Base-by-base conservation (phyloP, 208 protist genomes). In the Acanthamoeba castellanii region DNA sequence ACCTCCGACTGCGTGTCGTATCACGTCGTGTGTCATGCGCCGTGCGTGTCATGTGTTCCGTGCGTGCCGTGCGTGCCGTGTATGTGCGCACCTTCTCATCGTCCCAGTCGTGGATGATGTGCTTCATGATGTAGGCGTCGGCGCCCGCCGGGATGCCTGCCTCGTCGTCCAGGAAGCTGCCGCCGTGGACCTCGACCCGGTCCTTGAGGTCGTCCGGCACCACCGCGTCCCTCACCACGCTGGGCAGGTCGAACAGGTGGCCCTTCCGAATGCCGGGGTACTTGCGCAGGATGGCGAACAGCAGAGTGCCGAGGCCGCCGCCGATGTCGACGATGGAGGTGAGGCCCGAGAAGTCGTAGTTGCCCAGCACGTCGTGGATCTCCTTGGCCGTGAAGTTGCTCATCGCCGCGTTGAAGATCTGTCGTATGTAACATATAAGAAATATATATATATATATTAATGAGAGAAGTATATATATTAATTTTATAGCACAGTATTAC, bases 101-200 rank as follows among this genome's bases (percentile, higher is more conserved):
- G 70, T 78, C 70, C 70, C 70, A 78, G 22, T 78, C 70, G 37
- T 78, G 70, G 70, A 78, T 78, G 70, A 78, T 42, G 32, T 78
- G 70, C 70, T 78, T 78, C 70, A 78, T 78, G 16, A 78, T 78
- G 70, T 78, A 78, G 34, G 37, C 70, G 22, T 78, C 70, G 37
- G 70, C 70, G 70, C 70, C 70, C 0, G 70, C 70, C n/a, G 70
- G 70, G 30, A 78, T 78, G 70, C 70, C 70, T 0, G 70, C 37
- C 18, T 78, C 70, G 34, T 34, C 16, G 70, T 78, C 70, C 18
- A 78, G 70, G 30, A 78, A 78, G 70, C 70, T 78, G n/a, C 70
- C 70, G n/a, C 34, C n/a, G 70, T 78, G 70, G 30, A 78, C 5
- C 37, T 78, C 70, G 70, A 78, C n/a, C 30, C 70, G 8, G 9